Evolutionary conservation across 2,329 filamentous ascomycete genomes (phyloP).

Genomic region (Colletotrichum sp.): DNA sequence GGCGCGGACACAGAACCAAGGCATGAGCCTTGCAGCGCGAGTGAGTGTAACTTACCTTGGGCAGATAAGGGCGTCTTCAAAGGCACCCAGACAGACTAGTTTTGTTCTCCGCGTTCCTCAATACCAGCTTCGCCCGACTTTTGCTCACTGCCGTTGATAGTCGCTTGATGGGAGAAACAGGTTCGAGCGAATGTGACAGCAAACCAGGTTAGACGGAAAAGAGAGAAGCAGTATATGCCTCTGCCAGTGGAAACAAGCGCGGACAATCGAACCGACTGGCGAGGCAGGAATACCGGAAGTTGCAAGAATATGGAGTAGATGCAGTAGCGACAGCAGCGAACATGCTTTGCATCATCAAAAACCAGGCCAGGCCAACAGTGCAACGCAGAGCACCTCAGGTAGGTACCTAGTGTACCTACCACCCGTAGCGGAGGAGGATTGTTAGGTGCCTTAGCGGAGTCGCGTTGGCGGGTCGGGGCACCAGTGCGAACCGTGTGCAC

Average conservation of each 20-base stretch:
- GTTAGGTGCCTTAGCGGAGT: not conserved
- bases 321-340: not conserved
- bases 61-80: not conserved
- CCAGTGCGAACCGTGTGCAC: conserved; percentile 14
- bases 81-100: not conserved
- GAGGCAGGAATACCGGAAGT: not conserved
- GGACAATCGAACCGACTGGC: not conserved
- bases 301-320: not conserved
- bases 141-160: not conserved
- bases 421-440: not conserved
- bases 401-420: not conserved
- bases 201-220: not conserved
- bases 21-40: not conserved
- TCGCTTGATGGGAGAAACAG: not conserved
- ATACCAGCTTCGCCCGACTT: not conserved
- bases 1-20: not conserved
- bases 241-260: not conserved
- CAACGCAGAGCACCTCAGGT: not conserved
- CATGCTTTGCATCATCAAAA: conserved; percentile 13
- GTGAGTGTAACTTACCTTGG: not conserved
- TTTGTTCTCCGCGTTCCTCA: not conserved
- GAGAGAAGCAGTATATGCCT: not conserved
- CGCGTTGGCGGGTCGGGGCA: not conserved
- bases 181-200: not conserved
- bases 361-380: not conserved